Evolutionary conservation across 768 basidiomycete species (phyloP).

Genomic region (Macrolepiota fuliginosa): DNA sequence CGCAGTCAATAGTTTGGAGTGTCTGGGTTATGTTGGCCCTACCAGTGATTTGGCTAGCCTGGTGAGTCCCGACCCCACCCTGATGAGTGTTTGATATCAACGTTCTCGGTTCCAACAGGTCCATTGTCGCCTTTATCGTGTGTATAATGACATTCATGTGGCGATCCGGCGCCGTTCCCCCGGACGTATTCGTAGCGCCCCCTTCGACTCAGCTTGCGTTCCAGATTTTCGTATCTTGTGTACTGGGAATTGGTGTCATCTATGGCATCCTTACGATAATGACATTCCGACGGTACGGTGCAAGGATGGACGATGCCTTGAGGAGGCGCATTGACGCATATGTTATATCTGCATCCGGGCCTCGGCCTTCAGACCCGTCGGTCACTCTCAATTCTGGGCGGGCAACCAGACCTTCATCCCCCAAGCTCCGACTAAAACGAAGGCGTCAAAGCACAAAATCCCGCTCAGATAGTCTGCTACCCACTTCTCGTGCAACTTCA

Average conservation of each 20-base stretch:
- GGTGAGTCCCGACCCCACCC: conserved; percentile 27
- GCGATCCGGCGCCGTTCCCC: not conserved
- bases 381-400: not conserved
- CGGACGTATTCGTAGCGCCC: not conserved
- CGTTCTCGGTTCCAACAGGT: not conserved
- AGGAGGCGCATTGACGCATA: not conserved
- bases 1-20: conserved; percentile 42
- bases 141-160: conserved; percentile 14
- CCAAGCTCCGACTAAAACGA: not conserved
- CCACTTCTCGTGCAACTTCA: not conserved
- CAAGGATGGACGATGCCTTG: conserved; percentile 14
- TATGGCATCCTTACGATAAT: not conserved
- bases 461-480: not conserved
- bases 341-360: not conserved
- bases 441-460: not conserved
- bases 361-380: not conserved
- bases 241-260: not conserved
- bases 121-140: conserved; percentile 3
- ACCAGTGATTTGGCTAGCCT: conserved; percentile 61
- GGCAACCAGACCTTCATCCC: not conserved
- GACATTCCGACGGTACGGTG: conserved; percentile 21
- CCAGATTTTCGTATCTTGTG: not conserved
- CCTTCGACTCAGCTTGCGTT: not conserved
- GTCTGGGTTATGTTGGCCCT: conserved; percentile 65
- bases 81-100: not conserved